Base-by-base conservation (phyloP, 2,329 filamentous ascomycete species). In the Beauveria australis region DNA sequence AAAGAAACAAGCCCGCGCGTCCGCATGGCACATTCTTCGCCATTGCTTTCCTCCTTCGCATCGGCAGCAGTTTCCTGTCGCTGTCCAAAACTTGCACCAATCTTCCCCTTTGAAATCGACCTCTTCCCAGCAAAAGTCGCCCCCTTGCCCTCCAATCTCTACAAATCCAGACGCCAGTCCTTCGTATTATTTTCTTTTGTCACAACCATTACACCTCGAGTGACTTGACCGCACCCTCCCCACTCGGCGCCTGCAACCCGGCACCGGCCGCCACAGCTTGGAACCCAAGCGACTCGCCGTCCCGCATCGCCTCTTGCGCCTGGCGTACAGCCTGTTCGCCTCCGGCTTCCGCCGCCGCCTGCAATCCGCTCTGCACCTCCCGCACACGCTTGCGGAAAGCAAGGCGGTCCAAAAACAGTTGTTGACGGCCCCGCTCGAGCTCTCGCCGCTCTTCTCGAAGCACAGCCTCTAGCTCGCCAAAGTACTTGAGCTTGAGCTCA, bases 401-500 rank as follows among this genome's bases (percentile, higher is more conserved):
- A 55, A 99, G 80, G 26, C 94, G 86, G 73, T 99, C 94, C 43
- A 97, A 79, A 79, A 97, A 96, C 19, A 99, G 82, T 73, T 97
- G 90, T 73, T 97, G 92, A 33, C 93, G 86, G 46, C 90, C 91
- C 61, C 92, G 86, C 75, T 99, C 94, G 24, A 99, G 81, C 74
- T 99, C 94, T 63, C 92, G 85, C 62, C 93, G 88, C 77, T 99
- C 94, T 6, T 92, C 91, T 68, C 95, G 89, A 55, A 99, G 81
- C 49, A 97, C 88, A 19, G 89, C 83, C 75, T 99, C 94, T 83
- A 99, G 92, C 73, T 99, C 94, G 68, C 90, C 89, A 75, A 99
- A 99, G 73, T 97, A 96, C 70, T 91, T 88, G 62, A 99, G 82
- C 76, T 99, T 99, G 68, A 97, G 79, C 75, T 97, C 92, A 64